These are phyloP conservation scores for Metschnikowia lochheadii DNA, from an alignment of 805 yeast genomes.

Conservation along the genomic window DNA sequence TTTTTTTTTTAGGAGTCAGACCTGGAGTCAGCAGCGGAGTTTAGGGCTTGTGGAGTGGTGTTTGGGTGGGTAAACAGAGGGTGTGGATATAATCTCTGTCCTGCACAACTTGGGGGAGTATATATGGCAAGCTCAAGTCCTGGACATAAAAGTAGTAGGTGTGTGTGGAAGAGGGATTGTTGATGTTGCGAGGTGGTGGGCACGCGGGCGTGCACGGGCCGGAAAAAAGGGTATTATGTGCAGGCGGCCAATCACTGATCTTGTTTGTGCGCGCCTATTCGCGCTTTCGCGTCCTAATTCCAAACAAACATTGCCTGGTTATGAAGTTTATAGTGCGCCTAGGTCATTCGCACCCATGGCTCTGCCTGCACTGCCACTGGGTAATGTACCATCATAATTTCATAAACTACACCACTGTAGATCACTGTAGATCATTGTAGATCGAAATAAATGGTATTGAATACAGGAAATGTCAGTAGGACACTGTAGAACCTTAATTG, in stretches of 20 bases:
- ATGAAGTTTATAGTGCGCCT: too few species aligned
- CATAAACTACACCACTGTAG: too few species aligned
- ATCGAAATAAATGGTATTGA: too few species aligned
- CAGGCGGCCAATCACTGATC: slow-evolving; percentile 11
- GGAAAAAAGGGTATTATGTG: slow-evolving; percentile 6
- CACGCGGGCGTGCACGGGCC: slow-evolving; percentile 16
- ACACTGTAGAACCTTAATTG: too few species aligned
- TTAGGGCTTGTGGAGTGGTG: neutral
- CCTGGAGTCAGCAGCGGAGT: neutral
- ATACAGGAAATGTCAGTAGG: too few species aligned
- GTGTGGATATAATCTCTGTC: slow-evolving; percentile 20
- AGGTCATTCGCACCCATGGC: too few species aligned
- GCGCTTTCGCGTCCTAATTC: neutral
- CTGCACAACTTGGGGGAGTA: slow-evolving; percentile 17
- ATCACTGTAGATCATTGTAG: too few species aligned
- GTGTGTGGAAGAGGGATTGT: slow-evolving; percentile 20
- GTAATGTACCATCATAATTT: too few species aligned
- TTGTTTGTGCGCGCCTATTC: neutral
- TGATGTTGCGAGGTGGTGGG: slow-evolving; percentile 16
- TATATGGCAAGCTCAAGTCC: slow-evolving; percentile 15
- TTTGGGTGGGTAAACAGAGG: slow-evolving; percentile 10
- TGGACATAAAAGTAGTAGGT: slow-evolving; percentile 23
- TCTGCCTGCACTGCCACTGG: too few species aligned
- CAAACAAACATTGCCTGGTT: neutral
- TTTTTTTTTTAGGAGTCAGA: neutral